phyloP scores from a whole-genome alignment of 2,329 filamentous ascomycete species.

The Xylaria multiplex region DNA sequence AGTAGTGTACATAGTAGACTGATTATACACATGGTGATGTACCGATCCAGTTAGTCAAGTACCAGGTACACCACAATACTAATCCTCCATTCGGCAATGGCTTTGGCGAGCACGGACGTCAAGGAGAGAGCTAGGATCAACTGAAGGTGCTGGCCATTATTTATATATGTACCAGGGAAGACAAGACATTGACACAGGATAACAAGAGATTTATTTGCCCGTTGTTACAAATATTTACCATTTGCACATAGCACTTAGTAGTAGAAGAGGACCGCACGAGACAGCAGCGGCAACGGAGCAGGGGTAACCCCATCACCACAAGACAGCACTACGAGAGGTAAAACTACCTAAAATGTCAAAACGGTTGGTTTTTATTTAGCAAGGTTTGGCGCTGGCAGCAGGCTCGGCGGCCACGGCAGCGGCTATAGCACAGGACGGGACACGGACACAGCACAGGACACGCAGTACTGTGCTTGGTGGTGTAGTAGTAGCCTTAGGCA shows the following conservation, averaged over 20 bases:
- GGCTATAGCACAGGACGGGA: not conserved
- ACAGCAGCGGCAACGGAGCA: conserved; percentile 17
- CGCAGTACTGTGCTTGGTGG: not conserved
- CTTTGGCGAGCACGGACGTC: conserved; percentile 10
- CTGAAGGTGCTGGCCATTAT: too few species aligned
- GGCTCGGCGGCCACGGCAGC: not conserved
- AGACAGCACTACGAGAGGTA: not conserved
- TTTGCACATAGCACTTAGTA: too few species aligned
- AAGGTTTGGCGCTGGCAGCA: conserved; percentile 5
- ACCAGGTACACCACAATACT: too few species aligned
- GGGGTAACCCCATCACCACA: conserved; percentile 4
- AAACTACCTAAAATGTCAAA: not conserved
- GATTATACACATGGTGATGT: too few species aligned
- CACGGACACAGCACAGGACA: not conserved
- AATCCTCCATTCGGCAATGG: not conserved
- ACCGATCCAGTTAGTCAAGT: too few species aligned
- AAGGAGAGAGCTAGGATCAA: not conserved
- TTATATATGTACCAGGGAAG: too few species aligned
- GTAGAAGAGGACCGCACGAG: not conserved
- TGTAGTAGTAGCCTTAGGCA: too few species aligned
- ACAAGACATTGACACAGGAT: too few species aligned
- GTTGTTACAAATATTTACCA: too few species aligned
- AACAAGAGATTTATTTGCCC: too few species aligned
- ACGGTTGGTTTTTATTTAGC: conserved; percentile 1
- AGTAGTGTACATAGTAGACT: too few species aligned